Conservation (phyloP, 202 grass and related monocot genomes). For the Digitaria exilis region DNA sequence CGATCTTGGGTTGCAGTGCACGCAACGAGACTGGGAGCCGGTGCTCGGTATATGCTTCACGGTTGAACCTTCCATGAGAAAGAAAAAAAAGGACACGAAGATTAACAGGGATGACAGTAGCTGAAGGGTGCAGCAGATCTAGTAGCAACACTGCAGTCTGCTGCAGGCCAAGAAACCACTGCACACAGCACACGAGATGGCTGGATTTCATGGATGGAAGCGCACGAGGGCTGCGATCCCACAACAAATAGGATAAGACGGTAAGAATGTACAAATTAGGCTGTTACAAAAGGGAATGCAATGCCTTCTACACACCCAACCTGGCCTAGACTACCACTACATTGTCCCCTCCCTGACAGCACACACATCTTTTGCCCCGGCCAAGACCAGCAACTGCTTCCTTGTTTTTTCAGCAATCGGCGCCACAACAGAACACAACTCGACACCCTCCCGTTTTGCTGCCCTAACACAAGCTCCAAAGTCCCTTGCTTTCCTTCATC, state of each 20-base stretch:
- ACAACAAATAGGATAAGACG: not conserved
- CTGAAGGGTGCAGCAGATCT: not conserved
- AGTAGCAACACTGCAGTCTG: not conserved
- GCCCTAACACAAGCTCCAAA: not conserved
- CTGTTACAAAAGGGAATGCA: constrained; percentile 49
- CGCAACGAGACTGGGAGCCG: not conserved
- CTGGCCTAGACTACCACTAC: constrained; percentile 2
- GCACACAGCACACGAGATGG: not conserved
- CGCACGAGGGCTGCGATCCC: constrained; percentile 38
- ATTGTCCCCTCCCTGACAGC: not conserved
- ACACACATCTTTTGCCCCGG: not conserved
- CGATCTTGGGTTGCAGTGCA: not conserved
- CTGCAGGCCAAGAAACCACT: not conserved
- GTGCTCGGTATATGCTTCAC: not conserved
- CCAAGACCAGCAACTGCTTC: not conserved
- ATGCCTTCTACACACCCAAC: constrained; percentile 33
- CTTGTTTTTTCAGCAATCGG: not conserved
- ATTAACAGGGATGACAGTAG: not conserved
- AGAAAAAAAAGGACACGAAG: not conserved
- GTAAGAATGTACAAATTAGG: constrained; percentile 47
- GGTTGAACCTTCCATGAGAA: not conserved
- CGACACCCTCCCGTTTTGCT: not conserved
- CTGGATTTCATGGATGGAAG: not conserved
- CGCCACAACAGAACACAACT: not conserved
- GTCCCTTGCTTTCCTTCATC: not conserved